Conservation (phyloP, 1,139 yeast species). For the Lodderomyces parapsilosis region DNA sequence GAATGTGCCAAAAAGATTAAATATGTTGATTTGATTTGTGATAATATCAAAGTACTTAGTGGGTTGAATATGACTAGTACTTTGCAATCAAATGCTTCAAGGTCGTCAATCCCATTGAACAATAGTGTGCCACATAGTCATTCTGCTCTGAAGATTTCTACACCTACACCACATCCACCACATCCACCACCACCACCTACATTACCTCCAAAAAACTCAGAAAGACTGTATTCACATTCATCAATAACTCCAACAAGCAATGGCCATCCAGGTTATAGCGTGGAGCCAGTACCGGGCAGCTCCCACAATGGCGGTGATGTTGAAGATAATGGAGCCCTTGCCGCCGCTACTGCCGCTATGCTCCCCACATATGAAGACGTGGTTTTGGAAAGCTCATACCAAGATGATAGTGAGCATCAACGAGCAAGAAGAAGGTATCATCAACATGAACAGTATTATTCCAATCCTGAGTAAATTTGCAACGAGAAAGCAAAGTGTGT, state of each 20-base stretch:
- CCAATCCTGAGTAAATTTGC: constrained; percentile 18
- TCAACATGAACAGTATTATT: constrained; percentile 36
- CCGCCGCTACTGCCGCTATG: constrained; percentile 1
- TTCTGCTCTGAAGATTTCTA: background rate
- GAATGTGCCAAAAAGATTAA: constrained; percentile 23
- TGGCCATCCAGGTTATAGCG: background rate
- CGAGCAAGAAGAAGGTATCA: constrained; percentile 38
- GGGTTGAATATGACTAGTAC: constrained; percentile 36
- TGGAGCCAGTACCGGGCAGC: background rate
- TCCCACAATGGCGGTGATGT: background rate
- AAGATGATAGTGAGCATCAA: constrained; percentile 27
- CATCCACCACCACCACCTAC: constrained; percentile 7
- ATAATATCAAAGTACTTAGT: constrained; percentile 41
- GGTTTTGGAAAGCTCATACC: constrained; percentile 23
- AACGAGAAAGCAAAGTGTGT: background rate
- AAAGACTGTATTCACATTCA: constrained; percentile 3
- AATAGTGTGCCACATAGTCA: constrained; percentile 3
- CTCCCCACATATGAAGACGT: constrained; percentile 41
- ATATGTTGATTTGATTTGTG: constrained; percentile 33
- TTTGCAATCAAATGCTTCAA: constrained; percentile 19
- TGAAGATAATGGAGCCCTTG: background rate
- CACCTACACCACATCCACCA: constrained; percentile 5
- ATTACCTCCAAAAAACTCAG: background rate
- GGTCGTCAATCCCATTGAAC: constrained; percentile 9
- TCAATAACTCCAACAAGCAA: constrained; percentile 3